A percentile compares a stretch with the other conserved stretches of the same genome.
These are phyloP conservation scores for Pseudopyricularia cyperi DNA, from an alignment of 2,329 filamentous ascomycete species.

Conservation along the genomic window DNA sequence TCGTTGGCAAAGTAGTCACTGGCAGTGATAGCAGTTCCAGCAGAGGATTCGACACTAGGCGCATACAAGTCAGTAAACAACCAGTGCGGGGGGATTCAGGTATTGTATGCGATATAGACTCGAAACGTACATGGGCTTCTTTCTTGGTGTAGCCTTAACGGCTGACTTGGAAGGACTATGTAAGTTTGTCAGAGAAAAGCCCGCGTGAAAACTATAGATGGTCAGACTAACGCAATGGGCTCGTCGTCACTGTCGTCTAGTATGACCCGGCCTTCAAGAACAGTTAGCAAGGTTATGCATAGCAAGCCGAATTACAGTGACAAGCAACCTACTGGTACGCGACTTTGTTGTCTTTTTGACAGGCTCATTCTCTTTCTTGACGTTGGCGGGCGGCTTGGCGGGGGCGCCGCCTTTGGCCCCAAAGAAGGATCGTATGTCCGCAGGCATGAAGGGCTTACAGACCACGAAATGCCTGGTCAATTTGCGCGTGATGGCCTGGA, in stretches of 20 bases:
- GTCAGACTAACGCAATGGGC: conserved; percentile 22
- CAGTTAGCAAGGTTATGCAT: conserved; percentile 3
- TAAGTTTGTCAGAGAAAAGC: background rate
- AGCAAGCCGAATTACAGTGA: background rate
- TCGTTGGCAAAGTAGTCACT: conserved; percentile 43
- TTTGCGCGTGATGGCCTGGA: too few relatives aligned
- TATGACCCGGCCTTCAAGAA: conserved; percentile 46
- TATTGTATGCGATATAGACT: background rate
- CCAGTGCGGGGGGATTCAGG: conserved; percentile 1
- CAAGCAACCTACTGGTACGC: conserved; percentile 11
- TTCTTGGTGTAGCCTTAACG: conserved; percentile 32
- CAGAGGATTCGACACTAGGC: conserved; percentile 22
- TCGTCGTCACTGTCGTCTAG: conserved; percentile 73
- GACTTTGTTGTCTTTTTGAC: conserved; percentile 33
- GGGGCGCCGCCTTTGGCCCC: conserved; percentile 55
- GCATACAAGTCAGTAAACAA: conserved; percentile 3
- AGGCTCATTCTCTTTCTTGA: conserved; percentile 31
- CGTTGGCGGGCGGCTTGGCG: conserved; percentile 27
- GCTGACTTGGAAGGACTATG: conserved; percentile 40
- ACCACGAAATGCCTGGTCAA: too few relatives aligned
- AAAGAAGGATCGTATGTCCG: conserved; percentile 80
- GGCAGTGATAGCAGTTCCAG: conserved; percentile 39
- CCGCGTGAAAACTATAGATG: too few relatives aligned
- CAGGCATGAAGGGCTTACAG: conserved; percentile 69
- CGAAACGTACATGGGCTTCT: conserved; percentile 38